Evolutionary conservation across 768 basidiomycete species (phyloP), one percentile per base, ranked within the genome.

Genomic region (Tubosaeta sp.): DNA sequence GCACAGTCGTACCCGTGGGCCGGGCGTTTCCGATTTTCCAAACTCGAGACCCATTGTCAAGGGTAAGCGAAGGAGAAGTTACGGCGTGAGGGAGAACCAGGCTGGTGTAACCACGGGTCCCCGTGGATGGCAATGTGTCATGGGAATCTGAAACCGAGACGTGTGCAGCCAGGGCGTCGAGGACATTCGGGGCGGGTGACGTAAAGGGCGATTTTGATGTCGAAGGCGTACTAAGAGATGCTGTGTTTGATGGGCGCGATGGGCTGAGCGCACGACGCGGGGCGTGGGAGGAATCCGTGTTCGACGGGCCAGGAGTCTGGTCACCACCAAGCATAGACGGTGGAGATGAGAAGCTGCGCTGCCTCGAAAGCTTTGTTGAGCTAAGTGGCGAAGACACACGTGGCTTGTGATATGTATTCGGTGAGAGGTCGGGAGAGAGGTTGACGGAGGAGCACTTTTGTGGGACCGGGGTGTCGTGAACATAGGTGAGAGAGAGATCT

Each of bases 41-140:
- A 13, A 60, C 54, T 26, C 69, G 48, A 27, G 67, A 54, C 14
- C 31, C 44, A 29, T 49, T 44, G 13, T 51, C 43, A 27, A 57
- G 50, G 5, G 56, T 45, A 35, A 63, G 27, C 14, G 65, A 52
- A 5, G 67, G 57, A 0, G 66, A 60, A 5, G 59, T 55, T 50
- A 59, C 46, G 1, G 69, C 67, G 27, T 75, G 76, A 26, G 81
- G 82, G 9, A 83, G 75, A 8, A 77, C 70, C 22, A 84, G 76
- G 19, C 74, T 72, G 7, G 79, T 77, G 54, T 77, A 83, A 16
- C 81, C 82, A 48, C 74, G 80, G 2, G 81, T 84, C 1, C 81
- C 83, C n/a, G 75, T 72, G 16, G 79, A 80, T 35, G 67, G 67
- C 19, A 69, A 46, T 6, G 60, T 35, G 14, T 62, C 59, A 16